Base-by-base conservation (phyloP, 768 basidiomycete genomes). In the Myochromella boudieri region DNA sequence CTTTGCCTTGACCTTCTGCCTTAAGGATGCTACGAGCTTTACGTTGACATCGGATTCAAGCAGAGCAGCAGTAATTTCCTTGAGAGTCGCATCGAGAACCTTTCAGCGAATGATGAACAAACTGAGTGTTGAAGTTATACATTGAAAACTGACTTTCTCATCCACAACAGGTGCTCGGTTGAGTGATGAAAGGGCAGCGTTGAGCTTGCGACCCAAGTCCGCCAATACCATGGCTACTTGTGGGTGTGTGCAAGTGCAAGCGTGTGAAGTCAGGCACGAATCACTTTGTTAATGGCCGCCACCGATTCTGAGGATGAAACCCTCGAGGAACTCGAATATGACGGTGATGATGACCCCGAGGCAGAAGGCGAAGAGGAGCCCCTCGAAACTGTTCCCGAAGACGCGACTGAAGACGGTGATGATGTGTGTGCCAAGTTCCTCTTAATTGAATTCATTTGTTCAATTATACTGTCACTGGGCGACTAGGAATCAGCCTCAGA, bases 31-130 rank as follows among this genome's bases (percentile, higher is more conserved):
- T 15, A 97, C 97, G 17, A 98, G 81, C 65, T 95, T 97, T 58
- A 99, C 95, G 63, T 99, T 99, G 55, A 99, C 95, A 69, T 99
- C 97, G 15, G 94, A 87, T 67, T 98, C 95, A 34, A 99, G 80
- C 25, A 98, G 72, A 8, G 95, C 95, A 20, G 92, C 80, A 37
- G 91, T 93, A 52, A 99, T 90, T 69, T 97, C 93, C 69, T 97
- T 98, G 52, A 99, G 81, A 12, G 91, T 82, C 3, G 84, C 81
- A 72, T 99, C 97, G 60, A 99, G 83, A 38, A 92, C 91, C 95
- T 97, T 64, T 8, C 17, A 32, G 37, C 26, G 9, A 46, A 37
- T 44, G 36, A 52, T 52, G 44, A 53, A 41, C 12, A 21, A 31
- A 34, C n/a, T 18, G 24, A 44, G 26, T 26, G 39, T 33, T 22